A percentile compares a stretch with the other conserved stretches of the same genome.
Evolutionary conservation across 164 flowering plant genomes (phyloP).

Genomic region (Vitis riparia): DNA sequence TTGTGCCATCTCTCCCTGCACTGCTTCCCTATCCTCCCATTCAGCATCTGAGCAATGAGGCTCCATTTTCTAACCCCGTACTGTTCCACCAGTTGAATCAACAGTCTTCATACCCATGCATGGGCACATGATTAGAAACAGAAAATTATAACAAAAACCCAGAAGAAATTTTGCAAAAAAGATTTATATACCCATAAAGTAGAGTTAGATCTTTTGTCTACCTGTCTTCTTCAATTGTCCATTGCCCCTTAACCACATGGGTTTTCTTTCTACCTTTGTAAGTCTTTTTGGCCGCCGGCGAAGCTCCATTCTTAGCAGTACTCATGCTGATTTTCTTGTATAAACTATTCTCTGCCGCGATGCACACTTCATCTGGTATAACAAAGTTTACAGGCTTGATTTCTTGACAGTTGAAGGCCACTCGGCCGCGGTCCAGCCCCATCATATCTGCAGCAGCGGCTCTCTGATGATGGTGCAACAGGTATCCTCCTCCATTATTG

Average conservation of each 20-base stretch:
- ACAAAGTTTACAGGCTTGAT: conserved; percentile 32
- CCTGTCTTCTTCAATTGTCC: conserved; percentile 93
- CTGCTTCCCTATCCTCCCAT: conserved; percentile 55
- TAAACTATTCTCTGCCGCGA: conserved; percentile 30
- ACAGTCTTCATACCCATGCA: conserved; percentile 33
- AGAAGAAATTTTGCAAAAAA: not conserved
- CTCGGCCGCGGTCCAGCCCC: conserved; percentile 11
- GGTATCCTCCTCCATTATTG: conserved; percentile 13
- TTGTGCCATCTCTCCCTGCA: conserved; percentile 61
- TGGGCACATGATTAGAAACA: not conserved
- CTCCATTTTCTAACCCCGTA: conserved; percentile 52
- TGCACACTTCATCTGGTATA: conserved; percentile 47
- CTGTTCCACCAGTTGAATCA: conserved; percentile 36
- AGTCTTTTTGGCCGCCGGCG: conserved; percentile 17
- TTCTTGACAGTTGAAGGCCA: conserved; percentile 16
- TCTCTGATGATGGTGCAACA: conserved; percentile 13
- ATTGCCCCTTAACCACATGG: conserved; percentile 69
- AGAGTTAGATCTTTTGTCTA: conserved; percentile 5
- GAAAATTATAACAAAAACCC: not conserved
- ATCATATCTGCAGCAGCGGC: not conserved
- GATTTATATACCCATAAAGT: not conserved
- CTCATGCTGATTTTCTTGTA: conserved; percentile 15
- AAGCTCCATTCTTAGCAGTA: conserved; percentile 9
- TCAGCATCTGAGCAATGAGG: conserved; percentile 38
- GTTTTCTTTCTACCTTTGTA: conserved; percentile 37